Evolutionary conservation across 140 eudicot species (phyloP), one percentile per base, ranked within the genome.

Genomic region (Oenanthe javanica): DNA sequence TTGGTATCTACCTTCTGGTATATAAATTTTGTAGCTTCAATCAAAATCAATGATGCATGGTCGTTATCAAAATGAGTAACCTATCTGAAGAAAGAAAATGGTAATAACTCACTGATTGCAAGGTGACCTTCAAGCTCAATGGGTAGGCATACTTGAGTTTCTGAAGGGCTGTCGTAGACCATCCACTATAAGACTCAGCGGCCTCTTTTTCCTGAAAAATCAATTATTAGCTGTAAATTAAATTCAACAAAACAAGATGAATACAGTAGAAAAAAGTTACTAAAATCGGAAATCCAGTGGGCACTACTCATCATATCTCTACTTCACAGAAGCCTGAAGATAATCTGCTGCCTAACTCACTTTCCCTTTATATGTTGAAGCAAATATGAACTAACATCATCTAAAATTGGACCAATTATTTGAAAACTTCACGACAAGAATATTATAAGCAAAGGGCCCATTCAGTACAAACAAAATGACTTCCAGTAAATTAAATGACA

Each of bases 1-100:
- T 76, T 94, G 94, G 70, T 85, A 94, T 84, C 98, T 87, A 46
- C 97, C 97, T 84, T 90, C 97, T 77, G 97, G 84, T 80, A 90
- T 92, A 97, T 94, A 79, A 77, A 83, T 51, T 75, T 67, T 19
- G 79, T 0, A 63, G 76, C 50, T 21, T 31, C 31, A 49, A 21
- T 63, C 18, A 63, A 77, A 31, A 75, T 55, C 61, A 73, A 43
- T 18, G 19, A 36, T 5, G 18, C 7, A 23, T 66, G 0, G 31
- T 27, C 75, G 12, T 31, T 27, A 43, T 7, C 81, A 59, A 78
- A 42, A 55, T 25, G 38, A 55, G 23, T 13, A 9, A n/a, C 81
- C 1, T 45, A 14, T 45, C 46, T 11, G 47, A 67, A 50, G 31
- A 23, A 74, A 5, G 4, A 42, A 23, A 23, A 10, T 1, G 4